phyloP scores from a whole-genome alignment of 441 rosid species.

The Theobroma grandiflorum region DNA sequence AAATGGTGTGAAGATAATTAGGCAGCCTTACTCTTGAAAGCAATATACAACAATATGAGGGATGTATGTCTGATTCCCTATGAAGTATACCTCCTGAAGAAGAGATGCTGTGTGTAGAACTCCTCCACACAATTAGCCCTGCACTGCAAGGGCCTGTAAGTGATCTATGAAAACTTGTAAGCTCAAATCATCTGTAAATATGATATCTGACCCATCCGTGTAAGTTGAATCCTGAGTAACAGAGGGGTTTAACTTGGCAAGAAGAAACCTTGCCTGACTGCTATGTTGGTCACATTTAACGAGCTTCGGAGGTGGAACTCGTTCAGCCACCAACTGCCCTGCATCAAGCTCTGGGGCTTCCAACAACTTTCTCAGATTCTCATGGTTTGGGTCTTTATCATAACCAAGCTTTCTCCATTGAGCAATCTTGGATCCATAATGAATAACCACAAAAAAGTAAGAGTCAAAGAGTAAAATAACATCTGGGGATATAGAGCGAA shows the following conservation, averaged over 20 bases:
- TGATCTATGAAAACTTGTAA: slow-evolving; percentile 83
- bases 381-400: slow-evolving; percentile 80
- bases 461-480: slow-evolving; percentile 94
- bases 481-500: slow-evolving; percentile 72
- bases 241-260: slow-evolving; percentile 88
- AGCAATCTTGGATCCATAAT: slow-evolving; percentile 85
- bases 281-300: slow-evolving; percentile 91
- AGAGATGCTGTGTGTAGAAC: slow-evolving; percentile 1
- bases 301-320: slow-evolving; percentile 77
- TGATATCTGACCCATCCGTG: slow-evolving; percentile 70
- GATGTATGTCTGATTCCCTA: background rate
- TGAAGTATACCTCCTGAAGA: background rate
- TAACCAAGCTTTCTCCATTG: slow-evolving; percentile 91
- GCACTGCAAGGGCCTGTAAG: slow-evolving; percentile 82
- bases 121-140: slow-evolving; percentile 36
- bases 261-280: slow-evolving; percentile 93
- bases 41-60: background rate
- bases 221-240: slow-evolving; percentile 73
- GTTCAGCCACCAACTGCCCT: slow-evolving; percentile 64
- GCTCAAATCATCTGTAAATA: slow-evolving; percentile 85
- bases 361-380: slow-evolving; percentile 77
- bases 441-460: slow-evolving; percentile 82
- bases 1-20: background rate
- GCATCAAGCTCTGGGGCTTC: slow-evolving; percentile 88
- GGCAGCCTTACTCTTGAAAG: background rate